phyloP scores from a whole-genome alignment of 345 rosid genomes.

The Psidium guajava region DNA sequence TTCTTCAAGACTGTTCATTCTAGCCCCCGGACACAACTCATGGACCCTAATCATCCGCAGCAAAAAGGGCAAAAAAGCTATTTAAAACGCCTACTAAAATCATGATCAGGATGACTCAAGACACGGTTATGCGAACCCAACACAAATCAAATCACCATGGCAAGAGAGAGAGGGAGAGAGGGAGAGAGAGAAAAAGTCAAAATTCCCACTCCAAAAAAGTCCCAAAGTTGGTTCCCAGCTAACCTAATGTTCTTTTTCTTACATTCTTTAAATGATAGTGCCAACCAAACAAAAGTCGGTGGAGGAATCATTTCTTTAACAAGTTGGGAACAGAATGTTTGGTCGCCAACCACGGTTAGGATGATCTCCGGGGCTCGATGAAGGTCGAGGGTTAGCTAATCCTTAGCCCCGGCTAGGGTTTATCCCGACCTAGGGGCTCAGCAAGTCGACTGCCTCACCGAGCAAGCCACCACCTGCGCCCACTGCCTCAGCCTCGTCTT shows the following conservation, averaged over 20 bases:
- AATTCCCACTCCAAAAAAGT: background rate
- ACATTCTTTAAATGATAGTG: background rate
- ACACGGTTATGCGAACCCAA: no score
- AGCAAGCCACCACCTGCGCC: conserved; percentile 94
- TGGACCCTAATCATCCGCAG: background rate
- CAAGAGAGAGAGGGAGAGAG: no score
- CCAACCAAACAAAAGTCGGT: background rate
- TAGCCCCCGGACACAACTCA: background rate
- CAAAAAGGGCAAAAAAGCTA: background rate
- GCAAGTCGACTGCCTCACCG: conserved; percentile 54
- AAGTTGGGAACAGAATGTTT: background rate
- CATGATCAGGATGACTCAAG: background rate
- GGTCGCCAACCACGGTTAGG: background rate
- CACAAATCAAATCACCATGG: no score
- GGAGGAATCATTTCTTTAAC: background rate
- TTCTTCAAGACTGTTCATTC: background rate
- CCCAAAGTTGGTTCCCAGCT: background rate
- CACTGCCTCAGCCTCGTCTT: conserved; percentile 83
- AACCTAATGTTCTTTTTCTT: background rate
- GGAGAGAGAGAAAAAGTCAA: no score
- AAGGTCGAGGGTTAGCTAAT: background rate
- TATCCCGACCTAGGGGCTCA: background rate
- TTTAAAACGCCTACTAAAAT: background rate
- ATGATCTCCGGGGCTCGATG: background rate
- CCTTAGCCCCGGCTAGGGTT: background rate